Evolutionary conservation across 2,329 filamentous ascomycete genomes (phyloP), one percentile per base, ranked within the genome.

Genomic region (Arthroderma sp.): DNA sequence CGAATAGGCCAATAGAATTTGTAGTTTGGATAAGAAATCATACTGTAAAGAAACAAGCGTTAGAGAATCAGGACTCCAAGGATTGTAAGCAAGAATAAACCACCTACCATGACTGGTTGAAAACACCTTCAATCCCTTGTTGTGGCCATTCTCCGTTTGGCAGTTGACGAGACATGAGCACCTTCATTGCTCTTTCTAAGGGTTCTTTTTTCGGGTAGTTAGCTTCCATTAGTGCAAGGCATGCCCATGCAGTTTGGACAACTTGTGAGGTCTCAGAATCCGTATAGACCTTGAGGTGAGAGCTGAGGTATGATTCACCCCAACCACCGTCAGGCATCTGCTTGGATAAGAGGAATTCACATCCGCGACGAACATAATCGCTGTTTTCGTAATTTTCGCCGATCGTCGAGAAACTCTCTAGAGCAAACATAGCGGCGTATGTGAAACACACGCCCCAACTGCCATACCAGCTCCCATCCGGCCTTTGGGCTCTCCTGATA

Each of bases 11-110:
- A 98, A 47, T 83, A 84, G 62, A 94, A 91, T 70, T 96, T 98
- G 72, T 98, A 98, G 71, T 98, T 98, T 37, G 89, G 89, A 59
- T 98, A 98, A 0, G 86, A 91, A 53, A 98, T 98, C 86, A 95
- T 96, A 72, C 79, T 81, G 56, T 48, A 46, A 39, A 27, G 10
- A 41, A 29, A 48, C 58, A 49, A 61, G 56, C 31, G 45, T 54
- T 37, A 51, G 46, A 46, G 43, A 36, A 34, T 48, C 43, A 51
- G 40, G 29, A 27, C 41, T 34, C 37, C 36, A 9, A 36, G 4
- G 6, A 8, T 36, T 29, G 22, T 1, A 43, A 27, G 40, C 45
- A 43, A 22, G 38, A 38, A 44, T 40, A 41, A 4, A 30, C 31
- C 33, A 74, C 75, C 68, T 62, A 81, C 78, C 89, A 96, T 57